These are phyloP conservation scores for Drechslerella coelobrocha DNA, from an alignment of 2,329 filamentous ascomycete genomes.

Conservation along the genomic window DNA sequence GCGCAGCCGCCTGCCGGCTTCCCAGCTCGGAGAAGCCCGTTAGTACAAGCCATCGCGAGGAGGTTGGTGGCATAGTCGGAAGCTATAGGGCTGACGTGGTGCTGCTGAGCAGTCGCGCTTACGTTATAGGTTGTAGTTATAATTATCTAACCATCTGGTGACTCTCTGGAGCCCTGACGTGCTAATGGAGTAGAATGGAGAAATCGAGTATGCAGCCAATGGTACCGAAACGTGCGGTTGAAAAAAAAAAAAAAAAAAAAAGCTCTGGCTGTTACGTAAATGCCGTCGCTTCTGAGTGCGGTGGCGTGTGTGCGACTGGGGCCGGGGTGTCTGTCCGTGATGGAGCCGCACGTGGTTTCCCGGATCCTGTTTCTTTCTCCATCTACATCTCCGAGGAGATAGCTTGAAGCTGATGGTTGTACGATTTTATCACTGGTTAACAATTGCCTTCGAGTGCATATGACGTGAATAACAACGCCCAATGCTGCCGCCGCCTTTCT, in stretches of 20 bases:
- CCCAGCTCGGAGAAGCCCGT: constrained; percentile 41
- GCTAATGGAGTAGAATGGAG: background rate
- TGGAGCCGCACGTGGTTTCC: too few species aligned
- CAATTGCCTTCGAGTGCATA: too few species aligned
- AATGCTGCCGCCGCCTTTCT: too few species aligned
- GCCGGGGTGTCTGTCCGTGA: too few species aligned
- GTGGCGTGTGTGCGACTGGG: too few species aligned
- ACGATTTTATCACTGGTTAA: too few species aligned
- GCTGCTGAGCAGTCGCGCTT: too few species aligned
- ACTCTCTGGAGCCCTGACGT: background rate
- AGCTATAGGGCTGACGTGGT: constrained; percentile 29
- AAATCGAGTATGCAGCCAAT: constrained; percentile 11
- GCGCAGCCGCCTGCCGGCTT: background rate
- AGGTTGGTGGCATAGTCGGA: constrained; percentile 4
- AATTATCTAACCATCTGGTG: constrained; percentile 1
- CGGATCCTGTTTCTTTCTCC: too few species aligned
- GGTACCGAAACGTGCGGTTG: constrained; percentile 13
- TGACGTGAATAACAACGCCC: too few species aligned
- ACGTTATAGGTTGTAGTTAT: background rate
- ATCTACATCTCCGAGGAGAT: too few species aligned
- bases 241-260: constrained; percentile 1
- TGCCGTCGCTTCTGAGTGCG: constrained; percentile 17
- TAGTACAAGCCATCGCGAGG: background rate
- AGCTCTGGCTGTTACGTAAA: constrained; percentile 50
- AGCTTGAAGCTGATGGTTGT: too few species aligned